Evolutionary conservation across 352 stramenopile genomes (phyloP), one percentile per base, ranked within the genome.

Genomic region (Phytophthora hibernalis): DNA sequence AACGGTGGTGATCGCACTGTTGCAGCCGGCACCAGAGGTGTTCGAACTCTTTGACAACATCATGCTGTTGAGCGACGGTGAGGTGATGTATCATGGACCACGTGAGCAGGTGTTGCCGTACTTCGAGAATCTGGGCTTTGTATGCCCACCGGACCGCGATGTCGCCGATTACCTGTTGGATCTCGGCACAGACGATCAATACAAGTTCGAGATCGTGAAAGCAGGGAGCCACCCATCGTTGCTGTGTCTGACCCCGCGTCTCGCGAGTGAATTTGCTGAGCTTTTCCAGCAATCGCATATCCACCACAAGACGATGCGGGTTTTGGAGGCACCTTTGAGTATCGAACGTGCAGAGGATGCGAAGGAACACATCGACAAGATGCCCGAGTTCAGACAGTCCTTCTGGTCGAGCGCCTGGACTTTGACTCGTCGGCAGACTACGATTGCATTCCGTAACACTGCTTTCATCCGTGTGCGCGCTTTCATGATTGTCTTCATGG

Each of bases 31-130:
- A 4, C 94, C 94, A 0, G 91, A 98, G 69, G 92, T 95, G 11
- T 92, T 96, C 30, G 83, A 81, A 8, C 66, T 97, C 6, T 98
- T 98, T 70, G 95, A 98, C 70, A 87, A 98, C 57, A 50, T 86
- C 15, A 4, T 86, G 33, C 50, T 86, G n/a, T 44, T 86, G 15
- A 82, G 83, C 63, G 70, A 83, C 91, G 12, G 71, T 18, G 54
- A 81, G 18, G 67, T 83, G 22, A 77, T 80, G 59, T 86, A 83
- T 48, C 61, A 86, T 20, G 77, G 77, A 10, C 72, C 75, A 8
- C 54, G 69, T 0, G 70, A 76, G 5, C 44, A 72, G 4, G 62
- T 61, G 0, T 10, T 78, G 40, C 50, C n/a, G 9, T 86, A 86
- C 35, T 86, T 86, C 30, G 59, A 77, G 35, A 61, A 30, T 12